Evolutionary conservation across 1,284 basidiomycete species (phyloP).

Genomic region (Clitocybe nebularis): DNA sequence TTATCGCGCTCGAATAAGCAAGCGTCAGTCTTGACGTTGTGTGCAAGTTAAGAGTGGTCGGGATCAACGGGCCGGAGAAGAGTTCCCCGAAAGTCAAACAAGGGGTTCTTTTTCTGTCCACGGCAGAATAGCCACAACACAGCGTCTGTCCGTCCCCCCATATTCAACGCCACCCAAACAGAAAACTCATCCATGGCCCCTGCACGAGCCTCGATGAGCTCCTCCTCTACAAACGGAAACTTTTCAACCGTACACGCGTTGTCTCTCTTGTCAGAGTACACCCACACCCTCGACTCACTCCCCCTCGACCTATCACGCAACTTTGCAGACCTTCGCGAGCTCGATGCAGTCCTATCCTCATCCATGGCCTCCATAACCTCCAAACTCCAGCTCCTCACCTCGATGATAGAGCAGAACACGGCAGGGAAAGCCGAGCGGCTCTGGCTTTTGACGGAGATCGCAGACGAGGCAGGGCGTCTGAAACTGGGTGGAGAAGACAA

Average conservation of each 20-base stretch:
- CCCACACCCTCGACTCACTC: conserved; percentile 90
- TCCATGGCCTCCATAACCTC: conserved; percentile 76
- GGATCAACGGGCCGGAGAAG: background rate
- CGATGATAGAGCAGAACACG: conserved; percentile 70
- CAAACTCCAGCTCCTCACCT: conserved; percentile 73
- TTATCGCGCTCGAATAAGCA: too few relatives aligned
- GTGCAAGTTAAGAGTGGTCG: too few relatives aligned
- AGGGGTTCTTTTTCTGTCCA: conserved; percentile 10
- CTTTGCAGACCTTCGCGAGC: conserved; percentile 94
- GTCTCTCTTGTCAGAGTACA: conserved; percentile 74
- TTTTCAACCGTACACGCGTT: conserved; percentile 56
- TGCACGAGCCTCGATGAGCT: conserved; percentile 10
- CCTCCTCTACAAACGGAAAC: conserved; percentile 18
- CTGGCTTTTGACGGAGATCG: conserved; percentile 86
- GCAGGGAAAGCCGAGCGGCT: conserved; percentile 78
- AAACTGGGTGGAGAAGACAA: conserved; percentile 98
- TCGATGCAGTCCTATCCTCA: conserved; percentile 94
- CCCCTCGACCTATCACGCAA: conserved; percentile 92
- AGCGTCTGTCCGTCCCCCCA: too few relatives aligned
- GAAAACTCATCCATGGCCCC: conserved; percentile 16
- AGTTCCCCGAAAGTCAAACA: conserved; percentile 2
- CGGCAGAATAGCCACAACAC: too few relatives aligned
- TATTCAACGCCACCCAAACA: conserved; percentile 4
- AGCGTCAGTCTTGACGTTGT: too few relatives aligned
- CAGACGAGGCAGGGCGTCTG: conserved; percentile 88